Percentiles rank a stretch among this genome's conserved stretches.
Conservation (phyloP, 345 rosid species). For the Euclidium syriacum region DNA sequence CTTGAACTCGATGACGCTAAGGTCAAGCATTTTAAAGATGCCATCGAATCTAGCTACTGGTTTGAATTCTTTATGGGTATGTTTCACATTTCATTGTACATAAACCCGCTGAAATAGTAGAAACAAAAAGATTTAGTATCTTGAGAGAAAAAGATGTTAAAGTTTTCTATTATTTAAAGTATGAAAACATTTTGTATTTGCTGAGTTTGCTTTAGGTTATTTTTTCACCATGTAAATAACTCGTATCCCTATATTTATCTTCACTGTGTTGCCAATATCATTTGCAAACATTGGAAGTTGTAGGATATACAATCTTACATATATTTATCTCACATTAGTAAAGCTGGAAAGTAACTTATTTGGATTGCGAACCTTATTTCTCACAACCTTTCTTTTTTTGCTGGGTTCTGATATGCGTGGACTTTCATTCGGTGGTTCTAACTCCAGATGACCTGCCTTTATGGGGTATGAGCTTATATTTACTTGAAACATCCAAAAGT, state of each 20-base stretch:
- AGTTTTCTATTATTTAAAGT: neutral
- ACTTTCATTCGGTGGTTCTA: conserved; percentile 31
- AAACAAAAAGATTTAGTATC: neutral
- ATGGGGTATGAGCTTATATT: conserved; percentile 53
- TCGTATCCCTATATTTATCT: neutral
- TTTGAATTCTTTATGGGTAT: conserved; percentile 79
- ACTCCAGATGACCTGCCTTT: conserved; percentile 86
- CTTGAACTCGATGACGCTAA: conserved; percentile 59
- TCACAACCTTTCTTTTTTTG: conserved; percentile 10
- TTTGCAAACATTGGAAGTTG: neutral
- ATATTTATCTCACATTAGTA: neutral
- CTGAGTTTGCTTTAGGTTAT: neutral
- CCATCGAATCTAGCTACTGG: conserved; percentile 86
- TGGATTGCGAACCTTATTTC: conserved; percentile 20
- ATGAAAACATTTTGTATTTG: neutral
- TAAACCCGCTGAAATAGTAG: neutral
- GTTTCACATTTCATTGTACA: conserved; percentile 6
- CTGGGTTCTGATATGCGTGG: conserved; percentile 28
- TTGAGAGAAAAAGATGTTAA: neutral
- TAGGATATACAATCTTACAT: neutral
- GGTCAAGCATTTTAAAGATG: conserved; percentile 82
- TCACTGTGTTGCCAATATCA: neutral
- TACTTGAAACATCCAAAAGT: neutral
- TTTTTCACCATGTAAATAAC: neutral
- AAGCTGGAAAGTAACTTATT: neutral